Evolutionary conservation across 768 basidiomycete species (phyloP).

Genomic region (Phylloporus sp.): DNA sequence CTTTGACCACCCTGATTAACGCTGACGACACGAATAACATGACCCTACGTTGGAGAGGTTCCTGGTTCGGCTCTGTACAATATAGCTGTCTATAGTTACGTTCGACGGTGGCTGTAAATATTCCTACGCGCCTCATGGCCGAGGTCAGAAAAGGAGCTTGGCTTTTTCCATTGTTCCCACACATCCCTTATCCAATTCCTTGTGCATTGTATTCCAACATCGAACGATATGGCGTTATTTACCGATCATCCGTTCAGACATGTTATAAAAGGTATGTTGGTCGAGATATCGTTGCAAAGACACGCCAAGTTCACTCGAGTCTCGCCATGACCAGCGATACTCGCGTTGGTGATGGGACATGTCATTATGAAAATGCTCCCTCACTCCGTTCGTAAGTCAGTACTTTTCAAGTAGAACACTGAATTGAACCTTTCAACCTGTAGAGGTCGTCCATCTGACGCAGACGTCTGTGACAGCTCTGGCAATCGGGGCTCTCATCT

Average conservation of each 20-base stretch:
- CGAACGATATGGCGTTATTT: constrained; percentile 28
- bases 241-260: constrained; percentile 32
- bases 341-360: constrained; percentile 48
- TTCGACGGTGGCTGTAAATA: constrained; percentile 11
- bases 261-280: constrained; percentile 27
- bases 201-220: constrained; percentile 10
- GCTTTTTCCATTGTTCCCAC: constrained; percentile 23
- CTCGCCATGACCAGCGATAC: constrained; percentile 35
- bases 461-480: constrained; percentile 72
- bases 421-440: constrained; percentile 12
- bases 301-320: constrained; percentile 9
- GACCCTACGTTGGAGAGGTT: constrained; percentile 3
- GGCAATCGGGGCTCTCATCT: constrained; percentile 58
- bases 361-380: constrained; percentile 46
- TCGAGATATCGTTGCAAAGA: not conserved
- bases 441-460: constrained; percentile 61
- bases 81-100: constrained; percentile 15
- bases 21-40: constrained; percentile 11
- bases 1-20: not conserved
- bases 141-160: constrained; percentile 20
- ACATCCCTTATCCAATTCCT: constrained; percentile 17
- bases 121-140: constrained; percentile 26
- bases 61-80: constrained; percentile 10
- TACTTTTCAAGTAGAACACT: not conserved
- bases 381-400: constrained; percentile 29